Conservation (phyloP, 495 filamentous ascomycete species). For the Thozetella sp. region DNA sequence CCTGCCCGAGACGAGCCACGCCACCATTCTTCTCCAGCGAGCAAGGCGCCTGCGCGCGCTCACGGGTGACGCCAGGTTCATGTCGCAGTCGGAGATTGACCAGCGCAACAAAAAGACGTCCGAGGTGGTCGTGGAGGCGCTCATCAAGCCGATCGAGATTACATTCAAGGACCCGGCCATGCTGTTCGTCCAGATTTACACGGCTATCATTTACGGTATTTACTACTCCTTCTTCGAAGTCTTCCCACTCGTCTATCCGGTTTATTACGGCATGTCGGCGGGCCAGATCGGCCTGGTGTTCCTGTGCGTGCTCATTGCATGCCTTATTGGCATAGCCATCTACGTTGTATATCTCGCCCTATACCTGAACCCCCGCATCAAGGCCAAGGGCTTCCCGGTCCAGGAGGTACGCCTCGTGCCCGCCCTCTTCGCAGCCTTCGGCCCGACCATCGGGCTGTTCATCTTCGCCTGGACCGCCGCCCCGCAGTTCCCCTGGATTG, state of each 20-base stretch:
- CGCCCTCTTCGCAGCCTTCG: conserved; percentile 54
- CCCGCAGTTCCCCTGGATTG: conserved; percentile 63
- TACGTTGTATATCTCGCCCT: conserved; percentile 56
- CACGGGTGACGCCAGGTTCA: conserved; percentile 41
- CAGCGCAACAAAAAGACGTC: conserved; percentile 46
- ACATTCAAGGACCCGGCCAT: conserved; percentile 65
- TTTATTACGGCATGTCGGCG: conserved; percentile 61
- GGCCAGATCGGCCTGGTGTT: conserved; percentile 68
- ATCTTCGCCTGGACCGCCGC: conserved; percentile 64
- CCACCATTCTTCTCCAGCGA: conserved; percentile 42
- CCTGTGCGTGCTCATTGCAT: conserved; percentile 60
- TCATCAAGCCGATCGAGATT: conserved; percentile 65
- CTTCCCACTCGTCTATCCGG: conserved; percentile 72
- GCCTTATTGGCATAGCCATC: conserved; percentile 49
- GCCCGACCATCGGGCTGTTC: conserved; percentile 62
- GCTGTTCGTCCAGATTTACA: conserved; percentile 64
- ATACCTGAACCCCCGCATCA: conserved; percentile 44
- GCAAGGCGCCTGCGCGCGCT: conserved; percentile 43
- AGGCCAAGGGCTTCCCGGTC: conserved; percentile 38
- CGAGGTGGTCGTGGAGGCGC: conserved; percentile 54
- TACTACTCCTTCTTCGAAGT: conserved; percentile 75
- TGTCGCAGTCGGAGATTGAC: conserved; percentile 55
- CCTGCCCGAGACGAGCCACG: conserved; percentile 48
- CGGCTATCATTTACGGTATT: conserved; percentile 65
- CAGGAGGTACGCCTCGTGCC: conserved; percentile 59